Percentiles rank a stretch among this genome's conserved stretches.
phyloP scores from a whole-genome alignment of 2,329 filamentous ascomycete species.

The Cytospora paraplurivora region DNA sequence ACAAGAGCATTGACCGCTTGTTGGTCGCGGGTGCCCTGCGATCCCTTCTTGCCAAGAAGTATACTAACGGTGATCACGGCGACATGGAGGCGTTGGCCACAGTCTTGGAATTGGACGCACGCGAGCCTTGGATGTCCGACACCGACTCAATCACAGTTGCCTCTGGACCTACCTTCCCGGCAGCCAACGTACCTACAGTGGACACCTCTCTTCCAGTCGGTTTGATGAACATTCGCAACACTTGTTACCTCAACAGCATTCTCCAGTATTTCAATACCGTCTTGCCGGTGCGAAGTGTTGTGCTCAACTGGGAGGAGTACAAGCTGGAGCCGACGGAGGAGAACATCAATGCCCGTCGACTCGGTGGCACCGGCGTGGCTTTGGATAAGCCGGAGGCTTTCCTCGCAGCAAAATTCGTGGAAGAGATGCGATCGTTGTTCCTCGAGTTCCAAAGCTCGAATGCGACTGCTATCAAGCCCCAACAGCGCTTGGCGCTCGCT shows the following conservation, averaged over 20 bases:
- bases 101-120: slow-evolving; percentile 13
- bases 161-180: background rate
- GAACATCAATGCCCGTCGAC: slow-evolving; percentile 65
- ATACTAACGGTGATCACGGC: slow-evolving; percentile 9
- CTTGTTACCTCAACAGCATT: slow-evolving; percentile 95
- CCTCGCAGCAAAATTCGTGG: slow-evolving; percentile 64
- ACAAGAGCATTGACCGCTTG: slow-evolving; percentile 22
- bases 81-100: slow-evolving; percentile 14
- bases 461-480: slow-evolving; percentile 66
- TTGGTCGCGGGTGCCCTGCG: slow-evolving; percentile 22
- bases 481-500: slow-evolving; percentile 76
- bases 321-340: slow-evolving; percentile 68
- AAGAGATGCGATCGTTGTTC: slow-evolving; percentile 72
- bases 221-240: slow-evolving; percentile 92
- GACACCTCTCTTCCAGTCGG: slow-evolving; percentile 73
- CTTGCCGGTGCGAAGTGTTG: slow-evolving; percentile 75
- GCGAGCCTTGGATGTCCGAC: slow-evolving; percentile 16
- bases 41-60: slow-evolving; percentile 16
- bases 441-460: slow-evolving; percentile 66
- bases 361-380: slow-evolving; percentile 66
- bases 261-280: slow-evolving; percentile 95
- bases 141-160: slow-evolving; percentile 8
- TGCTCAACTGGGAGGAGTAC: slow-evolving; percentile 73
- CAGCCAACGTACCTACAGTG: slow-evolving; percentile 29
- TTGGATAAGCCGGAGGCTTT: slow-evolving; percentile 42